These are phyloP conservation scores for Oxytropis ochrocephala DNA, from an alignment of 306 rosid species.

Conservation along the genomic window DNA sequence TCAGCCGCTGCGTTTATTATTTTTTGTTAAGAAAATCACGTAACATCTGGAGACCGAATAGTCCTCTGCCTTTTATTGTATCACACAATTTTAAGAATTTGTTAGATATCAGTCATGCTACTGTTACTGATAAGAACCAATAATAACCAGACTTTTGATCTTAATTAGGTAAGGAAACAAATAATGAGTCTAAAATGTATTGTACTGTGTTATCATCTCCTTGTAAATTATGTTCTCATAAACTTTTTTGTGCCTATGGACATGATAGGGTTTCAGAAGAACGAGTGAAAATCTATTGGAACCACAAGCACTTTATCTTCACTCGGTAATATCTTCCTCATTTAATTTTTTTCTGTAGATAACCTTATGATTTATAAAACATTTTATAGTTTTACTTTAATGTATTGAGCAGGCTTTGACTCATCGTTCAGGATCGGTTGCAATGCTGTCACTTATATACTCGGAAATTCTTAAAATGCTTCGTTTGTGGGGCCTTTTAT, in stretches of 20 bases:
- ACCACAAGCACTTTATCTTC: slow-evolving; percentile 69
- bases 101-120: no score
- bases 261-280: slow-evolving; percentile 65
- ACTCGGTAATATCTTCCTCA: slow-evolving; percentile 46
- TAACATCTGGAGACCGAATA: no score
- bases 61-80: no score
- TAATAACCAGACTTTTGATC: no score
- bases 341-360: slow-evolving; percentile 13
- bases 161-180: no score
- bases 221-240: not conserved
- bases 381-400: slow-evolving; percentile 21
- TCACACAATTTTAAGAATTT: no score
- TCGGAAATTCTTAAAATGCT: slow-evolving; percentile 89
- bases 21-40: no score
- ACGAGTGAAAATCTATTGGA: slow-evolving; percentile 43
- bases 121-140: no score
- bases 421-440: slow-evolving; percentile 75
- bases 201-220: not conserved
- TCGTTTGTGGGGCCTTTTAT: slow-evolving; percentile 85
- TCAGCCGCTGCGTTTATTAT: no score
- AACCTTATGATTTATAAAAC: not conserved
- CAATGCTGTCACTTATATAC: slow-evolving; percentile 75
- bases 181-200: not conserved
- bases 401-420: slow-evolving; percentile 72
- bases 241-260: not conserved